Evolutionary conservation across 1,284 basidiomycete species (phyloP).

Genomic region (Cerioporus squamosus): DNA sequence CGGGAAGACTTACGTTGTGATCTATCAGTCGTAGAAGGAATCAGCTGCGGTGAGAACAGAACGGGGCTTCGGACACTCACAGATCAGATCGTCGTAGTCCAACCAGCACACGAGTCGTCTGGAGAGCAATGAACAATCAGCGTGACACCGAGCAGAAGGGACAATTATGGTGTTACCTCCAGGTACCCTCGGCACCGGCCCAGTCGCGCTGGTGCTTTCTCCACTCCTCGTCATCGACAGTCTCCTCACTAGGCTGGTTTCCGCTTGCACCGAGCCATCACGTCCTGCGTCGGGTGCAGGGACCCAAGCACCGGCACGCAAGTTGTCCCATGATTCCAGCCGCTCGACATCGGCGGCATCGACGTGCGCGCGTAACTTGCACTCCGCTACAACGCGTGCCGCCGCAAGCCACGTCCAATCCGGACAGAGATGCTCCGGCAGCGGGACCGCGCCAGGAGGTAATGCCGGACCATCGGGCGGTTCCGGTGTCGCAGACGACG

Average conservation of each 20-base stretch:
- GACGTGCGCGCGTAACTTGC: constrained; percentile 29
- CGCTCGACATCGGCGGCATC: constrained; percentile 19
- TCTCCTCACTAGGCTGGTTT: not conserved
- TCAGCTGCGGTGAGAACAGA: not conserved
- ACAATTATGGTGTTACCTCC: constrained; percentile 47
- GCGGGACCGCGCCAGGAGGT: not conserved
- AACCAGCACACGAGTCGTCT: constrained; percentile 64
- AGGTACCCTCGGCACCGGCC: constrained; percentile 59
- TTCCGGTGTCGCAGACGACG: constrained; percentile 1
- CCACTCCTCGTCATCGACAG: constrained; percentile 1
- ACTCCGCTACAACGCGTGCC: constrained; percentile 33
- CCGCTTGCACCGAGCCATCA: not conserved
- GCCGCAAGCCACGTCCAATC: constrained; percentile 37
- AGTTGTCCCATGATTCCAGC: constrained; percentile 43
- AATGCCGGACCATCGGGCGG: not conserved
- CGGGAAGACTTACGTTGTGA: constrained; percentile 39
- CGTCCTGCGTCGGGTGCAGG: constrained; percentile 26
- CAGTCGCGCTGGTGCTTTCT: constrained; percentile 55
- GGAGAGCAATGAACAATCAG: not conserved
- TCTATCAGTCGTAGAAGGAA: constrained; percentile 26
- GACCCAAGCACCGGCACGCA: constrained; percentile 44
- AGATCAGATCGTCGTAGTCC: constrained; percentile 55
- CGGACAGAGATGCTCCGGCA: constrained; percentile 19
- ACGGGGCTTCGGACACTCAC: constrained; percentile 42
- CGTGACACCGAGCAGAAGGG: too few species aligned